phyloP scores from a whole-genome alignment of 2,329 filamentous ascomycete species.

The Pezizomycotina sp. region DNA sequence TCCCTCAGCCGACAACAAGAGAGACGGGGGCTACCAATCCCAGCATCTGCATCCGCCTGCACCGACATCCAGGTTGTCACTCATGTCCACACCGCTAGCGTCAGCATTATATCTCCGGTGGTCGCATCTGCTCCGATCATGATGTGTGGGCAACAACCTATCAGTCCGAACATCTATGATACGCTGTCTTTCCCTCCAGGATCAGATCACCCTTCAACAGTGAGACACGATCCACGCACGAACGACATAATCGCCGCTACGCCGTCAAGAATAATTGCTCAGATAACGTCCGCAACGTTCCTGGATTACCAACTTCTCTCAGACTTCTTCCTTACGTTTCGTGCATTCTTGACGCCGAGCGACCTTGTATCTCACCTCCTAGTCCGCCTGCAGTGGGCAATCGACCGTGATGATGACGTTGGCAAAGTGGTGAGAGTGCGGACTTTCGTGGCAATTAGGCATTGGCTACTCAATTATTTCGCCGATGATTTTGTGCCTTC shows the following conservation, averaged over 20 bases:
- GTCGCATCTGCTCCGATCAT: conserved; percentile 33
- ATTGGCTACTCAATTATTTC: conserved; percentile 98
- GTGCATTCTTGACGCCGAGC: conserved; percentile 61
- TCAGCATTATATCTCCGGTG: conserved; percentile 32
- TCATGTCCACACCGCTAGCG: conserved; percentile 26
- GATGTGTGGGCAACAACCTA: conserved; percentile 36
- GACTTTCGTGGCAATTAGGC: conserved; percentile 83
- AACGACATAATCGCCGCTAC: conserved; percentile 76
- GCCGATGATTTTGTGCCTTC: conserved; percentile 66
- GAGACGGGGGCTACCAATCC: background rate
- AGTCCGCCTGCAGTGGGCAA: conserved; percentile 71
- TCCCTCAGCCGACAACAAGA: background rate
- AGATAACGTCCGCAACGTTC: conserved; percentile 91
- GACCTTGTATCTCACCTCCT: conserved; percentile 72
- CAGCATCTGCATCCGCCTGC: background rate
- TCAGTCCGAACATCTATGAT: conserved; percentile 68
- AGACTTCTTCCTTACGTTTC: conserved; percentile 93
- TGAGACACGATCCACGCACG: conserved; percentile 57
- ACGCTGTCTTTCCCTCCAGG: conserved; percentile 57
- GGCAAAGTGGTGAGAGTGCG: conserved; percentile 90
- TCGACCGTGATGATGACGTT: conserved; percentile 60
- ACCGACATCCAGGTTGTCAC: conserved; percentile 1
- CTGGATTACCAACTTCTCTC: conserved; percentile 94
- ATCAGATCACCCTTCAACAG: conserved; percentile 64
- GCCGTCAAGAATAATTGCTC: conserved; percentile 74